A percentile compares a stretch with the other conserved stretches of the same genome.
Evolutionary conservation across 257 asterid species (phyloP).

Genomic region (Ehretia macrophylla): DNA sequence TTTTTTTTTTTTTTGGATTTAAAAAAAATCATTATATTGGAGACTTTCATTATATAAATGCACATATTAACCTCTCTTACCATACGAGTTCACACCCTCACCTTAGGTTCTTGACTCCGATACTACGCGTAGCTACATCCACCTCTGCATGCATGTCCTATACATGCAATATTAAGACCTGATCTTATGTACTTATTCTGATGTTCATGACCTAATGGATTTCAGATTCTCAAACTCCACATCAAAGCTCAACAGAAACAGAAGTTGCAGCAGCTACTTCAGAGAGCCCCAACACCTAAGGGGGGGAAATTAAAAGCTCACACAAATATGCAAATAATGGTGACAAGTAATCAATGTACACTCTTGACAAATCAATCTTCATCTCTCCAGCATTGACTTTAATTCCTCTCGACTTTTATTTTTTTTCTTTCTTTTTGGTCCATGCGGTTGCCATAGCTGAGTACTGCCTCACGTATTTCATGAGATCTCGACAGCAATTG

Average conservation of each 20-base stretch:
- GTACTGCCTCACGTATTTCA: background rate
- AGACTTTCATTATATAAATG: no score
- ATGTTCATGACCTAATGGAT: background rate
- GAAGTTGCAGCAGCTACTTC: conserved; percentile 60
- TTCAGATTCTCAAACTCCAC: conserved; percentile 55
- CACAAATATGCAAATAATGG: background rate
- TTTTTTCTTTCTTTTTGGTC: background rate
- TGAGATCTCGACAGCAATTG: background rate
- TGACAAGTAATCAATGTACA: conserved; percentile 13
- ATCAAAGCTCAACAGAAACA: conserved; percentile 44
- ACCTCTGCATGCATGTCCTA: no score
- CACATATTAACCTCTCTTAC: no score
- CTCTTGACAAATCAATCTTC: conserved; percentile 14
- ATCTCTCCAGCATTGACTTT: background rate
- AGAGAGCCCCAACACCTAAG: conserved; percentile 55
- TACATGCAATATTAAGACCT: no score
- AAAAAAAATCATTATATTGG: no score
- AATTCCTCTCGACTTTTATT: background rate
- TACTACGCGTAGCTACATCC: no score
- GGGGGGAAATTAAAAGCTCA: background rate
- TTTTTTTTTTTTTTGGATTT: no score
- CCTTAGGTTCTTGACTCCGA: no score
- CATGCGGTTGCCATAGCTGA: background rate
- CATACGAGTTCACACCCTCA: no score
- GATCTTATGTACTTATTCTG: background rate